Base-by-base conservation (phyloP, 148 eudicot genomes). In the Salicornia ramosissima region DNA sequence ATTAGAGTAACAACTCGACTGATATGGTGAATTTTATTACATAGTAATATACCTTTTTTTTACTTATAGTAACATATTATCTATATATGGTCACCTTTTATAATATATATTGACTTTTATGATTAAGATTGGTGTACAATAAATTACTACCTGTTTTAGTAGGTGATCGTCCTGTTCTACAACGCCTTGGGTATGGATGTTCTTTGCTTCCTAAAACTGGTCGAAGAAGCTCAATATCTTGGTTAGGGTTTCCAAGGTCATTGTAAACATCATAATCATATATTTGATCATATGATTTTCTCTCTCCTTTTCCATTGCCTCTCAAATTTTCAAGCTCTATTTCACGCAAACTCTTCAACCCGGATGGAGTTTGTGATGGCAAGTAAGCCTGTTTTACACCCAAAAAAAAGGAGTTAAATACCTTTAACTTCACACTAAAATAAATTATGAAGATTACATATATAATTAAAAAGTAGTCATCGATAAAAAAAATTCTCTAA, bases 111-210 rank as follows among this genome's bases (percentile, higher is more conserved):
- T 36, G 8, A 36, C 5, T 8, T 36, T 3, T 4, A 36, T 3
- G 8, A 36, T 36, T 36, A 36, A 36, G 40, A n/a, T n/a, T n/a
- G n/a, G n/a, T n/a, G n/a, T n/a, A n/a, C n/a, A n/a, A 36, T 36
- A 36, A 36, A 36, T 33, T 62, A 87, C 91, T 62, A 87, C 91
- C 91, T 65, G 63, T 46, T 29, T 82, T 75, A 66, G 67, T 36
- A 0, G 40, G 67, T 6, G 85, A 82, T 5, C 86, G 80, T 18
- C 93, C 88, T 1, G 88, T 88, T 66, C 88, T 72, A 15, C 83
- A 78, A 55, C 93, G 81, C n/a, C 93, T 79, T 11, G 93, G 93
- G 71, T 88, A 88, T 0, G 93, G 93, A 46, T 49, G 75, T 10
- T 67, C 22, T 6, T 81, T 75, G 14, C 85, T 85, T 0, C 92